Conservation (phyloP, 306 rosid species). For the Dryas octopetala region DNA sequence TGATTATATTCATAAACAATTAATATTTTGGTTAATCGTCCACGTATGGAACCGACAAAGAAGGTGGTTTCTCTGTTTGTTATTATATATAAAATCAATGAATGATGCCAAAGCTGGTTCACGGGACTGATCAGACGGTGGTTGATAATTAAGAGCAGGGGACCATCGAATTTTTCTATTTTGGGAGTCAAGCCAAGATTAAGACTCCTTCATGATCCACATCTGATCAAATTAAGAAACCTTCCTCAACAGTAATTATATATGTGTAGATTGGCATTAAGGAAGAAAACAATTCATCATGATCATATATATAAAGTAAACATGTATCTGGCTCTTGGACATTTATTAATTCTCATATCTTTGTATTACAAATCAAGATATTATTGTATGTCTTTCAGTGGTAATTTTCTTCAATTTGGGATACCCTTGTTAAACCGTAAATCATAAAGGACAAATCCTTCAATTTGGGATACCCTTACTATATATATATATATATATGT, state of each 20-base stretch:
- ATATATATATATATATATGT: too few species aligned
- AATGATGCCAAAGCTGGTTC: slow-evolving; percentile 29
- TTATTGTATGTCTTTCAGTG: too few species aligned
- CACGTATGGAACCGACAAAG: neutral
- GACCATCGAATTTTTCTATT: slow-evolving; percentile 2
- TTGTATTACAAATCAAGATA: too few species aligned
- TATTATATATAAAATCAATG: neutral
- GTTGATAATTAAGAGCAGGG: neutral
- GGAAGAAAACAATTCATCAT: neutral
- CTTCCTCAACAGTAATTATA: neutral
- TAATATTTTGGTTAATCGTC: neutral
- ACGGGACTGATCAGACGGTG: slow-evolving; percentile 17
- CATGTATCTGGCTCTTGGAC: too few species aligned
- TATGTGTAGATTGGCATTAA: neutral
- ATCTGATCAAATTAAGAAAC: neutral
- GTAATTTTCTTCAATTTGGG: too few species aligned
- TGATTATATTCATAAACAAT: neutral
- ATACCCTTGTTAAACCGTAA: too few species aligned
- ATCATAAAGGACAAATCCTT: too few species aligned
- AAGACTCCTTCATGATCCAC: neutral
- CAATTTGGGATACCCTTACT: too few species aligned
- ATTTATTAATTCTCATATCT: too few species aligned
- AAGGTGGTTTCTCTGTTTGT: neutral
- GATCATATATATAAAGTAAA: too few species aligned
- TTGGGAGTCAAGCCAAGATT: neutral